Percentiles rank a stretch among this genome's conserved stretches.
These are phyloP conservation scores for Cornus controversa DNA, from an alignment of 148 eudicot species.

Conservation along the genomic window DNA sequence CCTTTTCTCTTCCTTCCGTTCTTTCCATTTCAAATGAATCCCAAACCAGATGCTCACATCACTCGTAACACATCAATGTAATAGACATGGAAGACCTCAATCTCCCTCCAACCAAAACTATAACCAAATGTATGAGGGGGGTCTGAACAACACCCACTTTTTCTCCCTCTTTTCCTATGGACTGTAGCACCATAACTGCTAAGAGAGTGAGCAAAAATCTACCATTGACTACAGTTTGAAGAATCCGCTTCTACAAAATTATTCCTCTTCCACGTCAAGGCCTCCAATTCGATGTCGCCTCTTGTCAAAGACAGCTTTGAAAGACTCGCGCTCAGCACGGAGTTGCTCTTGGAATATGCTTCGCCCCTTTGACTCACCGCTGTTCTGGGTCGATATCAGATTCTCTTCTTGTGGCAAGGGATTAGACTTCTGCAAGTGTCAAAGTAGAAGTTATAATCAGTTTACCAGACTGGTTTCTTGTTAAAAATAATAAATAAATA, in stretches of 20 bases:
- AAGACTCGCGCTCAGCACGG: slow-evolving; percentile 83
- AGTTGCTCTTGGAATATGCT: slow-evolving; percentile 68
- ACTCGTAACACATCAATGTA: no score
- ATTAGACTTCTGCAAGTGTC: slow-evolving; percentile 71
- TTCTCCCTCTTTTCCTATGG: neutral
- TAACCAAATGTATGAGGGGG: no score
- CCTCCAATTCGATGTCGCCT: slow-evolving; percentile 71
- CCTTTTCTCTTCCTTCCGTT: no score
- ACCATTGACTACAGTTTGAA: neutral
- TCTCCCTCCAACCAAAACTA: no score
- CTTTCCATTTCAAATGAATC: no score
- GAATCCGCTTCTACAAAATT: neutral
- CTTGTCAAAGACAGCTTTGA: slow-evolving; percentile 83
- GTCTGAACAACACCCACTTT: neutral
- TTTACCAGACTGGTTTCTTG: neutral
- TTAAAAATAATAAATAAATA: neutral
- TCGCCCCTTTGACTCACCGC: slow-evolving; percentile 41
- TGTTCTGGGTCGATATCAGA: slow-evolving; percentile 20
- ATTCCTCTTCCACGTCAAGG: slow-evolving; percentile 55
- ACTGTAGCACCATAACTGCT: neutral
- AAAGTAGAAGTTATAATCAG: neutral
- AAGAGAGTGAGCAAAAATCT: no score
- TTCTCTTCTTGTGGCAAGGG: slow-evolving; percentile 62
- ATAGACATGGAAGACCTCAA: no score
- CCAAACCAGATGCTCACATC: no score